These are phyloP conservation scores for Hordeum pubiflorum DNA, from an alignment of 202 grass and related monocot genomes.

Conservation along the genomic window DNA sequence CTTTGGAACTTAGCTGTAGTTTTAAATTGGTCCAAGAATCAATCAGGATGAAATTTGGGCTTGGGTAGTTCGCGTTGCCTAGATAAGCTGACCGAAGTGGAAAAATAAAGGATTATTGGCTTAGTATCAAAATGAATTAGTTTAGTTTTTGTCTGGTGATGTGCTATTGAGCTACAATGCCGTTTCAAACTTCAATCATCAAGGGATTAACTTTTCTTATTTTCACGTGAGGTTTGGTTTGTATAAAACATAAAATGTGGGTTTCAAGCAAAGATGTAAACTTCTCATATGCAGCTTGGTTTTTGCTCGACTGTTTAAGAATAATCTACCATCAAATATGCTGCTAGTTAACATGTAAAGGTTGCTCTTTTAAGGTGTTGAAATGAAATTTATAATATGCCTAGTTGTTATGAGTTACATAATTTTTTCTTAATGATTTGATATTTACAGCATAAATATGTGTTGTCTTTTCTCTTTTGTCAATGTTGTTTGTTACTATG, in stretches of 20 bases:
- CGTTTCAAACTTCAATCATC: not conserved
- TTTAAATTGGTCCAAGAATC: not conserved
- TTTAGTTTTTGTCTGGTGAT: not conserved
- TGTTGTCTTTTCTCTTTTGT: not conserved
- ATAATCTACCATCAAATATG: not conserved
- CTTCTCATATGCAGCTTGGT: not conserved
- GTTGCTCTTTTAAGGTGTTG: not conserved
- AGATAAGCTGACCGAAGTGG: not conserved
- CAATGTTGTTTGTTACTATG: not conserved
- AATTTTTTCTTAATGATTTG: not conserved
- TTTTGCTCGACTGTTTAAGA: not conserved
- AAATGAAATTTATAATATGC: not conserved
- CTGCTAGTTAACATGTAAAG: not conserved
- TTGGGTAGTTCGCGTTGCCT: slow-evolving; percentile 3
- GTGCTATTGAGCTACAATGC: not conserved
- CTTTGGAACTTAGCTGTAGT: not conserved
- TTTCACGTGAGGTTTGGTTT: not conserved
- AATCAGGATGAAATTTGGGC: not conserved
- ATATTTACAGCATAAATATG: not conserved
- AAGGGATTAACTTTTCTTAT: not conserved
- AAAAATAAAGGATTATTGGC: not conserved
- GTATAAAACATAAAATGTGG: not conserved
- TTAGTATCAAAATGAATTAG: not conserved
- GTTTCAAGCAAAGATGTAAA: not conserved
- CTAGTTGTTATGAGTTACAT: not conserved